phyloP scores from a whole-genome alignment of 768 basidiomycete species.

The Suillus americanus region DNA sequence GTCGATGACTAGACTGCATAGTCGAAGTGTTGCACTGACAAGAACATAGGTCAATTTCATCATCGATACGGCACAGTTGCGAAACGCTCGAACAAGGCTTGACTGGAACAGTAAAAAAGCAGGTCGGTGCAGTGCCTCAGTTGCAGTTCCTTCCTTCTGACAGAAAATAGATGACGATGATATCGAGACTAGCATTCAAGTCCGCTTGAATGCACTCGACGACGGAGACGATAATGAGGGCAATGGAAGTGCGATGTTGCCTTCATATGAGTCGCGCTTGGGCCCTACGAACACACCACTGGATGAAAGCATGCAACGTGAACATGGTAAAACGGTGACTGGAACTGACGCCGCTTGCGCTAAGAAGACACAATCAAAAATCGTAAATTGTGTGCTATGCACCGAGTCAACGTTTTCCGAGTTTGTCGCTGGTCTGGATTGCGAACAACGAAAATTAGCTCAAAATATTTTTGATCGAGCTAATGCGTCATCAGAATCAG shows the following conservation, averaged over 20 bases:
- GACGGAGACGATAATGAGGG: constrained; percentile 2
- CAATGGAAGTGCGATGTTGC: not conserved
- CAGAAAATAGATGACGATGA: constrained; percentile 70
- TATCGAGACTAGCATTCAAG: constrained; percentile 66
- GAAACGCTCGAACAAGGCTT: constrained; percentile 50
- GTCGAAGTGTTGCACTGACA: not conserved
- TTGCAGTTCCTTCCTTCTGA: not conserved
- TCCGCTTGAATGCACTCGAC: constrained; percentile 25
- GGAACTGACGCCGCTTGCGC: constrained; percentile 52
- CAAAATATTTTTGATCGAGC: constrained; percentile 16
- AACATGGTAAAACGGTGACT: constrained; percentile 46
- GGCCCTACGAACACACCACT: not conserved
- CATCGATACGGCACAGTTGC: constrained; percentile 64
- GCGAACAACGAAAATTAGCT: constrained; percentile 20
- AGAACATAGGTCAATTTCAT: constrained; percentile 63
- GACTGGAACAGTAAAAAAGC: constrained; percentile 93
- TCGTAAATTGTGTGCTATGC: constrained; percentile 35
- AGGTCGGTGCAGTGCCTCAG: constrained; percentile 40
- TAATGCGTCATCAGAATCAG: constrained; percentile 19
- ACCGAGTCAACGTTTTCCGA: constrained; percentile 20
- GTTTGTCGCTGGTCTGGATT: constrained; percentile 21
- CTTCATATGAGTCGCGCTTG: not conserved
- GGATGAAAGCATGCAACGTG: constrained; percentile 32
- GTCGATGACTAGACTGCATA: constrained; percentile 7
- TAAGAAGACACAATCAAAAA: constrained; percentile 21